Conservation (phyloP, 306 rosid species). For the Canavalia ensiformis region DNA sequence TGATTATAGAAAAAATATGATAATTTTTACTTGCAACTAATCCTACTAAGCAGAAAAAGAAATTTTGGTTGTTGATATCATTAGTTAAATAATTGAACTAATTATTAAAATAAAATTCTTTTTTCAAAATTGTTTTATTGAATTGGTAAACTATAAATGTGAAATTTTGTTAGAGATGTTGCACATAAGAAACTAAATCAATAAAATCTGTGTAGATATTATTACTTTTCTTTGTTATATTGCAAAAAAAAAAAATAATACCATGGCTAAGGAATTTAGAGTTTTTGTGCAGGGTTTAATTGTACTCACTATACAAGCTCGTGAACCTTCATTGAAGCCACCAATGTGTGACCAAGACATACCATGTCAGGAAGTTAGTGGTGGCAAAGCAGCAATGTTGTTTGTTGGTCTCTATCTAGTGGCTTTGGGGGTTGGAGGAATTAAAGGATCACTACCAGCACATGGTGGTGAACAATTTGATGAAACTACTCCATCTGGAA, state of each 20-base stretch:
- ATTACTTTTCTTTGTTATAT: neutral
- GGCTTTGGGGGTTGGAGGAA: slow-evolving; percentile 96
- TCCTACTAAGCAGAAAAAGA: too few species aligned
- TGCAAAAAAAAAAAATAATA: neutral
- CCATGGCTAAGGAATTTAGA: slow-evolving; percentile 27
- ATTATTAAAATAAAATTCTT: too few species aligned
- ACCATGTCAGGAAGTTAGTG: slow-evolving; percentile 71
- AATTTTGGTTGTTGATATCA: too few species aligned
- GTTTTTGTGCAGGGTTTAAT: slow-evolving; percentile 65
- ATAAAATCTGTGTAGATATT: too few species aligned
- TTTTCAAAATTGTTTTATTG: too few species aligned
- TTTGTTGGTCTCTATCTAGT: slow-evolving; percentile 84
- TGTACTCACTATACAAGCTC: too few species aligned
- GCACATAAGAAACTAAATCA: too few species aligned
- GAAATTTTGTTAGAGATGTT: too few species aligned
- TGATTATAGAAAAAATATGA: too few species aligned
- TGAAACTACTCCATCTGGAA: slow-evolving; percentile 68
- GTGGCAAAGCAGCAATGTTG: slow-evolving; percentile 69
- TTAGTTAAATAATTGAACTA: too few species aligned
- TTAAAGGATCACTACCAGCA: slow-evolving; percentile 82
- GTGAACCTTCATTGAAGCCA: slow-evolving; percentile 64
- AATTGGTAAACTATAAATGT: too few species aligned
- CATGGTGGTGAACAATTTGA: slow-evolving; percentile 98
- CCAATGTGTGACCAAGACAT: slow-evolving; percentile 51
- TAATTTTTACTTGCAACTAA: too few species aligned